Base-by-base conservation (phyloP, 1,284 basidiomycete species). In the Ustilago nuda region DNA sequence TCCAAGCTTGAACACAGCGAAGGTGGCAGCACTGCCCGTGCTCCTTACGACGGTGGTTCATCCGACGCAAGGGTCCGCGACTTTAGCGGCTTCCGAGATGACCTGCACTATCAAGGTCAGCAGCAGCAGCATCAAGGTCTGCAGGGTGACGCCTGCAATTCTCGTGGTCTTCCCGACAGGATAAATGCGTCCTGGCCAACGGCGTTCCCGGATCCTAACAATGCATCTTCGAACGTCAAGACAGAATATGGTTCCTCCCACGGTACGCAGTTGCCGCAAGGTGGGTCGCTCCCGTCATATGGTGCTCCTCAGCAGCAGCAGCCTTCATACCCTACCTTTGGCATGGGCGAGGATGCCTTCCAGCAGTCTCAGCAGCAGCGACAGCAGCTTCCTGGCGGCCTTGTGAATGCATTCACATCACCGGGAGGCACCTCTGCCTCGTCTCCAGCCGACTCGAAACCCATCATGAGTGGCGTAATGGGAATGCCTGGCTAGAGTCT, bases 1-100 rank as follows among this genome's bases (percentile, higher is more conserved):
- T 67, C 67, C 15, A 75, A 75, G 61, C 61, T 75, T 9, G 72
- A 75, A 51, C 51, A 70, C 50, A 61, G 56, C 50, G 64, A 71
- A 5, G 50, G 63, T 12, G 33, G 56, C 41, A 65, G 23, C 59
- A 30, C 51, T 32, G 53, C 33, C 19, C 54, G 60, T 9, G 58
- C 62, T 4, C 66, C 60, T 9, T 72, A 66, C 53, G 70, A 72
- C 32, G 63, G 63, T 36, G 57, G 32, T 37, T 65, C 72, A 8
- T 58, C 51, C n/a, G 60, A 72, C n/a, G 32, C 51, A 15, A 55
- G 56, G 19, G 12, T 50, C 41, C 58, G 59, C 30, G 63, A 74
- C 39, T 61, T 62, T 30, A 56, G 63, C 72, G 56, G 53, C 57
- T 75, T 68, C 61, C 67, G 61, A 39, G 60, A 66, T 37, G 62